Evolutionary conservation across 2,329 filamentous ascomycete species (phyloP), one percentile per base, ranked within the genome.

Genomic region (Fusarium pseudonygamai): DNA sequence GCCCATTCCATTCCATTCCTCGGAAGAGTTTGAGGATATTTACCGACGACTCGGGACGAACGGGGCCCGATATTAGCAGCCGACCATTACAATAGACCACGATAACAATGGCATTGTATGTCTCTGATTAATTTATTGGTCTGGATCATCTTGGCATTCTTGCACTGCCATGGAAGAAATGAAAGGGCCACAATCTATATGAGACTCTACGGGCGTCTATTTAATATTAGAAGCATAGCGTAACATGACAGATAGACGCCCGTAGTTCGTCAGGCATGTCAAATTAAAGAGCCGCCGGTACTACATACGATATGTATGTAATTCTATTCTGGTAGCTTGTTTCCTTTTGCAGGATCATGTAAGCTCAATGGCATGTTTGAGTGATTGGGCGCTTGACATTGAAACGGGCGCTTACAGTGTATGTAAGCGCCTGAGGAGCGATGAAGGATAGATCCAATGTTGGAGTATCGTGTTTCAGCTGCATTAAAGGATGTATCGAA

Each of bases 401-500:
- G 64, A 72, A 72, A 61, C 52, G 15, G 59, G 71, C 71, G 71
- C 71, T 73, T 74, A 55, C 24, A 53, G 62, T 42, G 59, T 69
- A 74, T 34, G 50, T 69, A 74, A 72, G 71, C 71, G 71, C 67
- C 57, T 56, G 34, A 60, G 42, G 37, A 56, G 47, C 28, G 63
- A 60, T 49, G 22, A 45, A 63, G 63, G 46, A 42, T 43, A 53
- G 55, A 36, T 32, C 46, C 28, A 50, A 32, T 24, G 43, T 24
- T 16, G 16, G 28, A 24, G 34, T 55, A 56, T 57, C 16, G 37
- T 42, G 67, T 74, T 71, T 73, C 61, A 68, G 28, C 28, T 53
- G 26, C 13, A 40, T 22, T 24, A 22, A 30, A 32, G 28, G 13
- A 61, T 37, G 37, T 32, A 46, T 39, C 22, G 20, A 58, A 28